Evolutionary conservation across 176 grass and related monocot species (phyloP).

Genomic region (Alopecurus myosuroides): DNA sequence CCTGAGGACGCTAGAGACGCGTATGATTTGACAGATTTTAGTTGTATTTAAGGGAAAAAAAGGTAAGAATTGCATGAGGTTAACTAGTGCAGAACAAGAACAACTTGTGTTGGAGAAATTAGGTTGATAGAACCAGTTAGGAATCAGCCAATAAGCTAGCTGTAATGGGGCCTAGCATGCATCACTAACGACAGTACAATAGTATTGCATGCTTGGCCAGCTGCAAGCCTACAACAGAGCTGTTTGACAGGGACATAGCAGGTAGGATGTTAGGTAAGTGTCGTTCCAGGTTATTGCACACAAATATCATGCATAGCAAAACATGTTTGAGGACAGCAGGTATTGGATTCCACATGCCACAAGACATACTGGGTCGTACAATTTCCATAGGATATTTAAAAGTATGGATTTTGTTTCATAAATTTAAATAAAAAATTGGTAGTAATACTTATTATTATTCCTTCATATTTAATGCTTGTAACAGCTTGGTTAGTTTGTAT

Average conservation of each 20-base stretch:
- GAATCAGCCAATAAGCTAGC: conserved; percentile 27
- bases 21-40: not conserved
- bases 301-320: not conserved
- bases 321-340: not conserved
- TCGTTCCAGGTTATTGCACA: conserved; percentile 15
- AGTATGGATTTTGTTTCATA: not conserved
- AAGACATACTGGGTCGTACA: not conserved
- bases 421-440: not conserved
- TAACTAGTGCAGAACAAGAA: conserved; percentile 27
- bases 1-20: not conserved
- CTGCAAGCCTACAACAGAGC: conserved; percentile 6
- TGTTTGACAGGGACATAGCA: conserved; percentile 24
- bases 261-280: conserved; percentile 38
- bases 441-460: not conserved
- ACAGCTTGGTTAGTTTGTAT: not conserved
- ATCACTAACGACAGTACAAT: conserved; percentile 27
- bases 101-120: conserved; percentile 41
- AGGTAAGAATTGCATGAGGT: not conserved
- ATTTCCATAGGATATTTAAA: not conserved
- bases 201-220: conserved; percentile 22
- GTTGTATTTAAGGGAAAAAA: conserved; percentile 9
- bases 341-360: not conserved
- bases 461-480: not conserved
- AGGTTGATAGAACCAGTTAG: conserved; percentile 31
- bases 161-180: conserved; percentile 25